Conservation (phyloP, 495 filamentous ascomycete genomes). For the Oleoguttula mirabilis region DNA sequence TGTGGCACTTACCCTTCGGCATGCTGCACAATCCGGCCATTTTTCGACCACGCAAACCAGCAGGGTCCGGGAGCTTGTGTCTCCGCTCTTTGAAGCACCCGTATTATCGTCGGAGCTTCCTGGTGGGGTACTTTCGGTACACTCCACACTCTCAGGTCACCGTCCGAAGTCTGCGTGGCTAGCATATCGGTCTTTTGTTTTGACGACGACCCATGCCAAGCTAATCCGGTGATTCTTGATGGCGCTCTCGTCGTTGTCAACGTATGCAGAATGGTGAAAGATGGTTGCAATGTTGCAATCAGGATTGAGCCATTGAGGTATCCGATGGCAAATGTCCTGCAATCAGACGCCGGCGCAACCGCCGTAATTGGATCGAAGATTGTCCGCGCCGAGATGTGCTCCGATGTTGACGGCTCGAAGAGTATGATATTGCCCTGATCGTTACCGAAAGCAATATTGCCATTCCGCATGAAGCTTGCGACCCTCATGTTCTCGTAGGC, state of each 20-base stretch:
- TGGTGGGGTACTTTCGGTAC: conserved; percentile 74
- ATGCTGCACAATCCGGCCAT: conserved; percentile 87
- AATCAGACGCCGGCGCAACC: conserved; percentile 81
- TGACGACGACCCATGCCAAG: conserved; percentile 95
- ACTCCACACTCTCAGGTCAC: conserved; percentile 93
- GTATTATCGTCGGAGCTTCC: conserved; percentile 69
- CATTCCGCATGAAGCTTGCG: conserved; percentile 94
- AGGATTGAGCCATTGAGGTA: conserved; percentile 94
- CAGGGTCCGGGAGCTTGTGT: conserved; percentile 64
- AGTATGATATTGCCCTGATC: conserved; percentile 84
- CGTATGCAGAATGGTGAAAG: conserved; percentile 91
- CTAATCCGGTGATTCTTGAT: conserved; percentile 76
- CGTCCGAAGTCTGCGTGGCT: conserved; percentile 80
- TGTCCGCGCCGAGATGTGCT: conserved; percentile 84
- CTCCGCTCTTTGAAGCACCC: conserved; percentile 72
- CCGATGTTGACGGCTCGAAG: conserved; percentile 85
- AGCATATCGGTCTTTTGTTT: conserved; percentile 98
- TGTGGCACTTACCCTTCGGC: conserved; percentile 76
- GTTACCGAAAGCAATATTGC: conserved; percentile 92
- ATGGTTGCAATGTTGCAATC: conserved; percentile 75
- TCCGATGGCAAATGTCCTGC: conserved; percentile 94
- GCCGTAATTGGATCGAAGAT: conserved; percentile 91
- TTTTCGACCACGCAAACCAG: conserved; percentile 98
- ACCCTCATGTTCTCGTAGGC: conserved; percentile 77
- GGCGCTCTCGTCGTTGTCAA: conserved; percentile 69